These are phyloP conservation scores for Lantana camara DNA, from an alignment of 257 asterid genomes.

Conservation along the genomic window DNA sequence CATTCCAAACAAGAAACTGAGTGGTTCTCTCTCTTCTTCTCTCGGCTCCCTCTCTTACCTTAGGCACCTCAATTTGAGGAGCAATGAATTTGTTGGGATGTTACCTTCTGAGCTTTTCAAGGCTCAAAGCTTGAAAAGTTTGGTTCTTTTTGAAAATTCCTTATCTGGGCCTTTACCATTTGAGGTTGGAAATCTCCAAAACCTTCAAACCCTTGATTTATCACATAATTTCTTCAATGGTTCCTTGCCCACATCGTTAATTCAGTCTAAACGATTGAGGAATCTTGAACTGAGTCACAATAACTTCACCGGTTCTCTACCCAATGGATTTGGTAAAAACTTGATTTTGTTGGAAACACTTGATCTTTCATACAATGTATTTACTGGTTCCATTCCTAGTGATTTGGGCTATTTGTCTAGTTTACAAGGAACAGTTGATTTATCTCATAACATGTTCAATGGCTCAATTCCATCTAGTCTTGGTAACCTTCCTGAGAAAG, in stretches of 20 bases:
- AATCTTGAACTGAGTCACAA: slow-evolving; percentile 59
- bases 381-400: slow-evolving; percentile 65
- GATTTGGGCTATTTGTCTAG: slow-evolving; percentile 67
- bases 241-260: slow-evolving; percentile 59
- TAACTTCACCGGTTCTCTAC: slow-evolving; percentile 62
- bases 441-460: slow-evolving; percentile 71
- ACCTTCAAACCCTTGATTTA: slow-evolving; percentile 64
- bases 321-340: slow-evolving; percentile 60
- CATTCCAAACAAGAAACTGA: slow-evolving; percentile 74
- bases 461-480: slow-evolving; percentile 80
- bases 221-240: slow-evolving; percentile 73
- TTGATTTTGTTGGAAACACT: slow-evolving; percentile 62
- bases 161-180: slow-evolving; percentile 75
- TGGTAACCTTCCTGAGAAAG: slow-evolving; percentile 87
- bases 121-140: slow-evolving; percentile 64
- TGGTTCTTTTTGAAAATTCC: slow-evolving; percentile 83
- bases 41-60: slow-evolving; percentile 77
- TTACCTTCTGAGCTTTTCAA: slow-evolving; percentile 63
- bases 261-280: slow-evolving; percentile 63
- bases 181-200: slow-evolving; percentile 63
- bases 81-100: slow-evolving; percentile 56
- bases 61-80: slow-evolving; percentile 79
- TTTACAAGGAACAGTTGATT: slow-evolving; percentile 75
- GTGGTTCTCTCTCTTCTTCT: slow-evolving; percentile 70
- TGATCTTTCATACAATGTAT: slow-evolving; percentile 61